Conservation (phyloP, 352 stramenopile species). For the Globisporangium uncinulatum region DNA sequence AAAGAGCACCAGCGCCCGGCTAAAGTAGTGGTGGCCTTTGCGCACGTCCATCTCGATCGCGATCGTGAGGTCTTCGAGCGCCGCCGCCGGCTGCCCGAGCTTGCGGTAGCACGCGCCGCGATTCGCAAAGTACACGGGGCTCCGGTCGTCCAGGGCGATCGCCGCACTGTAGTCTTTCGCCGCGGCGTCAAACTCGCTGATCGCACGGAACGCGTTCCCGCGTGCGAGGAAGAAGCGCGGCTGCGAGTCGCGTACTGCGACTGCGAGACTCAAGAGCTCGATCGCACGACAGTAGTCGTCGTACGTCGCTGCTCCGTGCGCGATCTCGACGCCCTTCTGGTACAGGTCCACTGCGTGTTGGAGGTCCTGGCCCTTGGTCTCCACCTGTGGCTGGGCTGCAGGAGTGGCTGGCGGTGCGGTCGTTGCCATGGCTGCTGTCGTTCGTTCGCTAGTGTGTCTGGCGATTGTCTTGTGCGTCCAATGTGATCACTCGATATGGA, state of each 20-base stretch:
- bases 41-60: slow-evolving; percentile 70
- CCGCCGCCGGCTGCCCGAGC: slow-evolving; percentile 43
- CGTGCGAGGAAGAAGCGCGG: slow-evolving; percentile 69
- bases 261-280: slow-evolving; percentile 69
- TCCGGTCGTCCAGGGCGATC: slow-evolving; percentile 59
- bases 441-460: neutral
- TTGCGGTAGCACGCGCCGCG: slow-evolving; percentile 70
- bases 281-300: slow-evolving; percentile 73
- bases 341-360: slow-evolving; percentile 75
- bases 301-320: slow-evolving; percentile 40
- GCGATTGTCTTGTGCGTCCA: too few species aligned
- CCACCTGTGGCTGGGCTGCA: slow-evolving; percentile 13
- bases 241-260: slow-evolving; percentile 62
- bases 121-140: slow-evolving; percentile 67
- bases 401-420: neutral
- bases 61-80: slow-evolving; percentile 62
- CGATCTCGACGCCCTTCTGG: slow-evolving; percentile 67
- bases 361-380: slow-evolving; percentile 57
- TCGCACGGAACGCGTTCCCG: slow-evolving; percentile 64
- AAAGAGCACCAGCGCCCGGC: slow-evolving; percentile 63
- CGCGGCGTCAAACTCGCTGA: slow-evolving; percentile 63
- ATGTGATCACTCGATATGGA: too few species aligned
- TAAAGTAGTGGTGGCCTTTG: slow-evolving; percentile 72
- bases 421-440: neutral
- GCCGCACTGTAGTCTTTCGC: slow-evolving; percentile 53